Evolutionary conservation across 345 rosid species (phyloP), one percentile per base, ranked within the genome.

Genomic region (Abelmoschus esculentus): DNA sequence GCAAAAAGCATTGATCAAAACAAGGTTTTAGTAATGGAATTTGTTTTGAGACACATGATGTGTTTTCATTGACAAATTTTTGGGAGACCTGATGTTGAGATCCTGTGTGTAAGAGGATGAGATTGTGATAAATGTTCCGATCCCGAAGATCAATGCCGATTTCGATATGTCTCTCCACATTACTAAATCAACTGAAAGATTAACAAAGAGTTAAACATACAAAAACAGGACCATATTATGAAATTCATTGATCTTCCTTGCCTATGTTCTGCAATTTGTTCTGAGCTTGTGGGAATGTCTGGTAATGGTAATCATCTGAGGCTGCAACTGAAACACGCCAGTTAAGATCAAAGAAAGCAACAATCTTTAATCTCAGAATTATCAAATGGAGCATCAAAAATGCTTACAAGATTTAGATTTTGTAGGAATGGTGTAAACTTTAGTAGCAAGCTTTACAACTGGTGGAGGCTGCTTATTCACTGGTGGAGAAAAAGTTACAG

Each of bases 161-260:
- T 84, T 88, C 52, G 89, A 81, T 57, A 71, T 77, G 67, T 95
- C 93, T 77, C 87, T 91, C 99, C 99, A 95, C 96, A 95, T 87
- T 60, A 91, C 90, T 57, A 95, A 73, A 82, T 91, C 99, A 85
- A 86, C 99, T 95, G 89, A 62, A 73, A 57, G 7, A 76, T 22
- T 5, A 50, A 42, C 13, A 42, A 42, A 10, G 46, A 42, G 46
- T 10, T 42, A 42, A 40, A 62, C 38, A 66, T 13, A 42, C 1
- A 68, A 9, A 42, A 72, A 29, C 7, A 38, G 59, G 28, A 11
- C 2, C 60, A 3, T 53, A n/a, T 4, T 55, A 7, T 19, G 54
- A 55, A n/a, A 32, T 66, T 54, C 17, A 67, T 78, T 40, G 61
- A 66, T 61, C 31, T 47, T 62, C 36, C 54, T 14, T 61, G 90